Evolutionary conservation across 225 moss, liverwort and hornwort species (phyloP).

Genomic region (Physcomitrium patens): DNA sequence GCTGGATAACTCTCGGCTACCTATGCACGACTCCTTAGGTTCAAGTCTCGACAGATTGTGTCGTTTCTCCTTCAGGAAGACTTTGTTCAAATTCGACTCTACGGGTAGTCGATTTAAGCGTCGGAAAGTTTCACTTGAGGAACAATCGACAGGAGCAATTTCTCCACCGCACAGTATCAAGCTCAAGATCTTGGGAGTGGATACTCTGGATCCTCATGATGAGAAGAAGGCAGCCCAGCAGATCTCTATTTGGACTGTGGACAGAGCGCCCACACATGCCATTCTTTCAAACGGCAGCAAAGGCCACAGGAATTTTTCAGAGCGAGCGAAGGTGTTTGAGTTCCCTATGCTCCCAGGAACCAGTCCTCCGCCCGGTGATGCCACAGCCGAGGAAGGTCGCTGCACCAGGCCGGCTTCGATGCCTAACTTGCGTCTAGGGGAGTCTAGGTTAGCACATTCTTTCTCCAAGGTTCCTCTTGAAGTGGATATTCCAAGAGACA

Average conservation of each 20-base stretch:
- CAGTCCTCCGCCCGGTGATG: conserved; percentile 35
- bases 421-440: conserved; percentile 28
- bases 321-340: conserved; percentile 18
- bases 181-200: conserved; percentile 19
- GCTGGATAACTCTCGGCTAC: conserved; percentile 10
- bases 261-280: conserved; percentile 37
- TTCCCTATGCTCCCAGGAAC: conserved; percentile 43
- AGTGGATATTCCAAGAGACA: background rate
- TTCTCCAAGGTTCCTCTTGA: conserved; percentile 9
- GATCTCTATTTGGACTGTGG: conserved; percentile 3
- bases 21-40: conserved; percentile 1
- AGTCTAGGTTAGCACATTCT: background rate
- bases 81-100: background rate
- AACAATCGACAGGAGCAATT: background rate
- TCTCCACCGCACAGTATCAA: conserved; percentile 20
- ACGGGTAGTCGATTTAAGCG: conserved; percentile 28
- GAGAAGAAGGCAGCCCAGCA: background rate
- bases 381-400: conserved; percentile 22
- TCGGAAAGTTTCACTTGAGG: conserved; percentile 33
- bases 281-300: conserved; percentile 19
- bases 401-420: conserved; percentile 24
- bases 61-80: conserved; percentile 26
- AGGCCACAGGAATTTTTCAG: conserved; percentile 2
- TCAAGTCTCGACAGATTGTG: conserved; percentile 31
- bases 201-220: conserved; percentile 6